Evolutionary conservation across 2,329 filamentous ascomycete genomes (phyloP).

Genomic region (Leptographium procerum): DNA sequence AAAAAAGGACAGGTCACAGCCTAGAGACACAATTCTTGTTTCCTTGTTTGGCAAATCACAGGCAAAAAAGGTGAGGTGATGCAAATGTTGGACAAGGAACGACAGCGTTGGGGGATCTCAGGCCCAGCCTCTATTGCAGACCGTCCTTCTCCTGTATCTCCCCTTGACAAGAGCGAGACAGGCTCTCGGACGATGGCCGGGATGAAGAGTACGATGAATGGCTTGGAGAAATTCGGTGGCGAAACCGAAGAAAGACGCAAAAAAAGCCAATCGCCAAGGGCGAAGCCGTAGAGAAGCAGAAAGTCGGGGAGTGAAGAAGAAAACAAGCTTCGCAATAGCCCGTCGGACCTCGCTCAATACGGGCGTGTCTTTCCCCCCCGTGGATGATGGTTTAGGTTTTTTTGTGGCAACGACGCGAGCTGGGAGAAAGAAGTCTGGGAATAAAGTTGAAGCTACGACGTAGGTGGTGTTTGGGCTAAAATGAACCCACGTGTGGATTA

Average conservation of each 20-base stretch:
- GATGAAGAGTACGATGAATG: conserved; percentile 1
- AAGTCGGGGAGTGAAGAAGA: not conserved
- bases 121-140: not conserved
- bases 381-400: not conserved
- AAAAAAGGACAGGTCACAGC: not conserved
- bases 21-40: not conserved
- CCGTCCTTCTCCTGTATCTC: not conserved
- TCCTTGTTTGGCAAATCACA: not conserved
- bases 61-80: not conserved
- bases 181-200: not conserved
- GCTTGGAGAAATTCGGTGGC: not conserved
- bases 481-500: not conserved
- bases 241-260: not conserved
- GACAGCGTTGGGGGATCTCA: not conserved
- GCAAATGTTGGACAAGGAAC: not conserved
- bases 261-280: not conserved
- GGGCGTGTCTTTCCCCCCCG: not conserved
- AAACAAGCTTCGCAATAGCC: not conserved
- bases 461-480: not conserved
- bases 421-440: not conserved
- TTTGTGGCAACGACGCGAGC: not conserved
- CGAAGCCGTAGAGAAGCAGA: not conserved
- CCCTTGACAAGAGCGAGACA: not conserved
- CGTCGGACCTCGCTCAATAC: not conserved
- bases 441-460: not conserved